A percentile compares a stretch with the other conserved stretches of the same genome.
These are phyloP conservation scores for Penicillium alfredii DNA, from an alignment of 495 filamentous ascomycete genomes.

Conservation along the genomic window DNA sequence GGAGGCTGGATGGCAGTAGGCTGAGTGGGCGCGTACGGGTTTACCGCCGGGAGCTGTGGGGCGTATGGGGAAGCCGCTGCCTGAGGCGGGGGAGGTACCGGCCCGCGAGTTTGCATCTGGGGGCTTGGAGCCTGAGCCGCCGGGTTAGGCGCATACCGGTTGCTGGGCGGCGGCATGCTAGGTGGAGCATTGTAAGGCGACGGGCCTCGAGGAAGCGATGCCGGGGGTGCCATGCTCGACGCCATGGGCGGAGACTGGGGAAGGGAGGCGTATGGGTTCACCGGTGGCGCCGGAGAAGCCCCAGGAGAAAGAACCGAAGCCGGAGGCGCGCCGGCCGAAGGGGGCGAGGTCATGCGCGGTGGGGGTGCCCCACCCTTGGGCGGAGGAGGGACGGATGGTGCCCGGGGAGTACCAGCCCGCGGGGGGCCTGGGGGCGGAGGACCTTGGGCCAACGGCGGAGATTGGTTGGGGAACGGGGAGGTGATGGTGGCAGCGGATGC, in stretches of 20 bases:
- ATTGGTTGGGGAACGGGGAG: conserved; percentile 64
- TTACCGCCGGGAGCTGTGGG: conserved; percentile 38
- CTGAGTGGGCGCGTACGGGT: conserved; percentile 42
- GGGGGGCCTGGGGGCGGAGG: conserved; percentile 30
- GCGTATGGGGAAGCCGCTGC: conserved; percentile 56
- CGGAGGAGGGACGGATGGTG: conserved; percentile 51
- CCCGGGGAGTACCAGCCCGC: conserved; percentile 36
- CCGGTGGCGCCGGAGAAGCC: conserved; percentile 51
- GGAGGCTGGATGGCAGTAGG: conserved; percentile 36
- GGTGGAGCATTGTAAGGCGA: conserved; percentile 89
- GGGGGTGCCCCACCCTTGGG: conserved; percentile 46
- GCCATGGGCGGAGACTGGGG: conserved; percentile 32
- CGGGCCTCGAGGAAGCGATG: conserved; percentile 63
- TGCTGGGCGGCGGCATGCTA: conserved; percentile 63
- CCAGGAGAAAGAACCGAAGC: conserved; percentile 36
- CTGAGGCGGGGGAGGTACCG: conserved; percentile 47
- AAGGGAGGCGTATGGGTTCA: conserved; percentile 65
- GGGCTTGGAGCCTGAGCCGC: conserved; percentile 46
- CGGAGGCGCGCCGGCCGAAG: conserved; percentile 32
- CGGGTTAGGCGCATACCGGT: conserved; percentile 82
- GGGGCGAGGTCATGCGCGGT: conserved; percentile 51
- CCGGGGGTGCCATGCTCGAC: conserved; percentile 38
- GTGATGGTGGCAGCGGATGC: conserved; percentile 49
- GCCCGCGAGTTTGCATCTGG: conserved; percentile 33
- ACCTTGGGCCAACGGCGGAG: conserved; percentile 48